Evolutionary conservation across 257 asterid genomes (phyloP), one percentile per base, ranked within the genome.

Genomic region (Cinchona pubescens): DNA sequence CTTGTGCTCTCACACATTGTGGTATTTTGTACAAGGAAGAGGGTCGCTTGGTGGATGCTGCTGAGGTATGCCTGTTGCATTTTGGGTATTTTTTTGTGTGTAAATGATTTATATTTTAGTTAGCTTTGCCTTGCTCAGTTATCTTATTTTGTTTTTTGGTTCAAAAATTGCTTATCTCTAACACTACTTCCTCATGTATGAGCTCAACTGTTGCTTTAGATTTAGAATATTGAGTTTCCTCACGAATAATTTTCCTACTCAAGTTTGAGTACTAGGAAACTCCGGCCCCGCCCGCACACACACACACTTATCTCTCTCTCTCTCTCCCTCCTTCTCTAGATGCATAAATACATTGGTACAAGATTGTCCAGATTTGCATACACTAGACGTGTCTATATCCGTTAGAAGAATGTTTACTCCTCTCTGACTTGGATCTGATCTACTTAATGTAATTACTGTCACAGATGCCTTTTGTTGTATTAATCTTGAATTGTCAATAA

Each of bases 21-120:
- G 99, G 99, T 67, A 89, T 95, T 87, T 74, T 95, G 78, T 91
- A 77, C 84, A 95, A 95, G 83, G 99, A 95, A 51, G 98, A 95
- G 84, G 96, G 97, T 55, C 96, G 88, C 48, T 82, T 95, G 73
- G 90, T 91, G 77, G 97, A 95, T 86, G 98, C 99, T 75, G 97
- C 98, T 78, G 96, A 95, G 97, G 99, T 95, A 90, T 67, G 85
- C 64, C 62, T 69, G 49, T 78, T 53, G 69, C 76, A 42, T 11
- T 79, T 37, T 55, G 14, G 43, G 58, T 32, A 29, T 32, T 49
- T 58, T 64, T 25, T 42, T 60, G 19, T 12, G 37, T 1, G 10
- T 63, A 32, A 51, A 34, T 34, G 1, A 21, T 46, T 60, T 21
- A 3, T 32, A 0, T 9, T 77, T 30, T 23, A 6, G 9, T 59